phyloP scores from a whole-genome alignment of 805 yeast species.

The Priceomyces carsonii region DNA sequence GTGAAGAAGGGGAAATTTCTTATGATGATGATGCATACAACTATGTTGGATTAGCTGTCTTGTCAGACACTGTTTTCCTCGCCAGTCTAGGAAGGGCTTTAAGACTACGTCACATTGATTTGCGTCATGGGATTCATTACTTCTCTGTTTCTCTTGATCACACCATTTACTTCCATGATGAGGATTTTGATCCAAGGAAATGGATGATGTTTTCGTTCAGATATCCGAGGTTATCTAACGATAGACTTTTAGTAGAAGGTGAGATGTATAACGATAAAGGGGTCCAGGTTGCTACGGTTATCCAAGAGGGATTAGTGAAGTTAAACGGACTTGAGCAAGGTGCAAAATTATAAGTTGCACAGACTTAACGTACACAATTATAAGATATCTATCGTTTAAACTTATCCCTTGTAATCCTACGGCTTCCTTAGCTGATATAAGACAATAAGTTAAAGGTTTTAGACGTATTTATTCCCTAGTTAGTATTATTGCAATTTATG shows the following conservation, averaged over 20 bases:
- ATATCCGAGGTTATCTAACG: conserved; percentile 50
- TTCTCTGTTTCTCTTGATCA: conserved; percentile 68
- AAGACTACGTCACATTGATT: conserved; percentile 32
- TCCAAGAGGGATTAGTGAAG: conserved; percentile 64
- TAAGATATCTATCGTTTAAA: too few relatives aligned
- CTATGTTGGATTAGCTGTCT: conserved; percentile 58
- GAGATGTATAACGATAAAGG: conserved; percentile 54
- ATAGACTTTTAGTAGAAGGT: conserved; percentile 57
- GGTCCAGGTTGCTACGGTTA: conserved; percentile 55
- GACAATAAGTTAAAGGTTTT: too few relatives aligned
- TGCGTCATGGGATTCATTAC: conserved; percentile 24
- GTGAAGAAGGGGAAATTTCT: conserved; percentile 19
- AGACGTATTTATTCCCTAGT: too few relatives aligned
- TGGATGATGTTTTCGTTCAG: conserved; percentile 54
- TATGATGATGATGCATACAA: conserved; percentile 23
- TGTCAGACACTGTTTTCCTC: conserved; percentile 59
- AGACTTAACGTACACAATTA: too few relatives aligned
- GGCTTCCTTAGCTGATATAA: too few relatives aligned
- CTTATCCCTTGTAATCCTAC: too few relatives aligned
- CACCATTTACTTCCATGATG: conserved; percentile 62
- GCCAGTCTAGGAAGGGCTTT: conserved; percentile 54
- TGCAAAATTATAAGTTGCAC: conserved; percentile 13
- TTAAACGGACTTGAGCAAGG: conserved; percentile 17
- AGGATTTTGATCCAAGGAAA: conserved; percentile 47
- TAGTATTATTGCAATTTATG: too few relatives aligned